Base-by-base conservation (phyloP, 768 basidiomycete species). In the Flagelloscypha sp. region DNA sequence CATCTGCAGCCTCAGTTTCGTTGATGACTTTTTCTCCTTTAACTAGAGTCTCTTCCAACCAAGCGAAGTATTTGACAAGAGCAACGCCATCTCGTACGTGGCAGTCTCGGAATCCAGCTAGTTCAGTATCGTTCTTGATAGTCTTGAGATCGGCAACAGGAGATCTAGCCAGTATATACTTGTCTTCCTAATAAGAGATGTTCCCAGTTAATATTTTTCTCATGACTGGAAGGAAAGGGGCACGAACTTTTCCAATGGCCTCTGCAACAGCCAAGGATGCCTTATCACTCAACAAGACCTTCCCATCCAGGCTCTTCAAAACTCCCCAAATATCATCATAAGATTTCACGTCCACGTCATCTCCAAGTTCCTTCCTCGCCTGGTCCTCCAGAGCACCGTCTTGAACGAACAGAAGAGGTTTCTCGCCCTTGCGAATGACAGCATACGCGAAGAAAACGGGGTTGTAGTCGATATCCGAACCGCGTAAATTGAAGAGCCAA, bases 401-500 rank as follows among this genome's bases (percentile, higher is more conserved):
- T 34, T 90, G 63, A 36, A 89, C 61, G 58, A 92, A 98, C 2
- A 98, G 61, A 5, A 68, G 58, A 7, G 76, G 76, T 4, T 64
- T 65, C 43, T 30, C 58, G 42, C 67, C 62, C 24, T 40, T 57
- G 7, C 76, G 83, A 24, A 98, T 64, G 21, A 90, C 69, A 2
- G 90, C 85, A 53, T 93, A 95, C 0, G 88, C 76, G 50, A 95
- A 97, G 67, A 95, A 94, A 11, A 95, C 88, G 82, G 48, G 11
- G 25, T 95, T 98, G 60, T 72, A 97, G 22, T 79, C 79, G 48
- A 98, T 93, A 53, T 97, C 94, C 2, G 79, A 74, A 1, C 92
- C 93, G 42, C 94, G 79, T 21, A 99, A 65, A 56, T 97, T 93
- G 62, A 89, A 86, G 24, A 92, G 52, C 90, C 90, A 98, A 1